These are phyloP conservation scores for Sequoia sempervirens DNA, from an alignment of 75 land plant species.

Conservation along the genomic window DNA sequence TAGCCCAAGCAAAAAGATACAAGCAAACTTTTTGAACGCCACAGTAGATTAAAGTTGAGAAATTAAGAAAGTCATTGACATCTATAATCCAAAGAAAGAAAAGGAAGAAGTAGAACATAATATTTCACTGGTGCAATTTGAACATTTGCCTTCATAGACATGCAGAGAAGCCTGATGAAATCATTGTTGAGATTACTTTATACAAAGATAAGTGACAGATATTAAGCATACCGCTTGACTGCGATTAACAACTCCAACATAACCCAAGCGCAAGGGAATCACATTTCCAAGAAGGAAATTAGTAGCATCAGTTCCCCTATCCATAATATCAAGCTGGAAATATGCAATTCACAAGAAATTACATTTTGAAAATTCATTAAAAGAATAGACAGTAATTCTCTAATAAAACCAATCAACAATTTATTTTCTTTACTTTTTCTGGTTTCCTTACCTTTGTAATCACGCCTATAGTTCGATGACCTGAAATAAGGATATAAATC, in stretches of 20 bases:
- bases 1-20: not conserved
- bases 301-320: constrained; percentile 96
- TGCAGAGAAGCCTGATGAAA: not conserved
- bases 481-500: constrained; percentile 27
- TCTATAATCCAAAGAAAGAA: not conserved
- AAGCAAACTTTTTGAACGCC: not conserved
- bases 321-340: constrained; percentile 92
- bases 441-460: constrained; percentile 72
- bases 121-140: not conserved
- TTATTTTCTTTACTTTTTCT: not conserved
- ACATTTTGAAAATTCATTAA: not conserved
- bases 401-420: not conserved
- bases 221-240: constrained; percentile 73
- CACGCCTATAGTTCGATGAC: constrained; percentile 88
- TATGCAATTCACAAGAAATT: not conserved
- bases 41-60: not conserved
- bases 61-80: not conserved
- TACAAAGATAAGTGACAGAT: not conserved
- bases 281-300: constrained; percentile 86
- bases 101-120: not conserved
- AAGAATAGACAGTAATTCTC: not conserved
- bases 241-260: constrained; percentile 91
- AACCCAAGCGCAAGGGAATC: constrained; percentile 84
- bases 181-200: not conserved
- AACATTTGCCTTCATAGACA: not conserved